These are phyloP conservation scores for Panus rudis DNA, from an alignment of 768 basidiomycete species.

Conservation along the genomic window DNA sequence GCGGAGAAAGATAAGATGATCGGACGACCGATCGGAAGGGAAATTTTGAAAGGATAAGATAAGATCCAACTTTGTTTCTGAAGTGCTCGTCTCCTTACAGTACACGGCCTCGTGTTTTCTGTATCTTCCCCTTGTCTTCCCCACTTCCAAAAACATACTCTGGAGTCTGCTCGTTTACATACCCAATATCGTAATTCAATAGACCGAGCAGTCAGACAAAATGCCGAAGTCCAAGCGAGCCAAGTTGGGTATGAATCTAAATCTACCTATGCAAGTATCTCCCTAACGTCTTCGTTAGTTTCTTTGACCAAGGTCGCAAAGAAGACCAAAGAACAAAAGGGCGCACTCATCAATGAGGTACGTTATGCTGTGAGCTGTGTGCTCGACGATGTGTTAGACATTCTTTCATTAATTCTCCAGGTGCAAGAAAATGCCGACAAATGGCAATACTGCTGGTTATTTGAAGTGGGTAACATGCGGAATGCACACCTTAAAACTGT, in stretches of 20 bases:
- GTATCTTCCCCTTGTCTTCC: background rate
- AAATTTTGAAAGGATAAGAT: conserved; percentile 2
- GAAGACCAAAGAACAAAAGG: conserved; percentile 90
- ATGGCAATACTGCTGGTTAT: conserved; percentile 94
- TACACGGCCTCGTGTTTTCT: background rate
- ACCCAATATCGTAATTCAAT: background rate
- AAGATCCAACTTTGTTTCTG: background rate
- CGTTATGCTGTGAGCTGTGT: conserved; percentile 15
- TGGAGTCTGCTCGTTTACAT: background rate
- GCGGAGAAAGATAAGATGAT: background rate
- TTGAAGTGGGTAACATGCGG: conserved; percentile 92
- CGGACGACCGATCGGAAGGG: background rate
- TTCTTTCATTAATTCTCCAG: conserved; percentile 30
- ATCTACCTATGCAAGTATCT: background rate
- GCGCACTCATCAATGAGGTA: conserved; percentile 73
- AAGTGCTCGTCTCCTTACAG: background rate
- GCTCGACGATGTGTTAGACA: background rate
- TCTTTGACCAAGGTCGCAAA: conserved; percentile 92
- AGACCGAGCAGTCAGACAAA: too few relatives aligned
- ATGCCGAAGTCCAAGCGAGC: conserved; percentile 91
- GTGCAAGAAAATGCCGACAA: conserved; percentile 79
- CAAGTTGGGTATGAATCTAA: conserved; percentile 64
- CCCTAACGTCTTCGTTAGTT: conserved; percentile 40
- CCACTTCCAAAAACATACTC: background rate
- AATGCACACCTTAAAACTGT: conserved; percentile 94